These are phyloP conservation scores for Blastobotrys persicus DNA, from an alignment of 1,139 yeast genomes.

Conservation along the genomic window DNA sequence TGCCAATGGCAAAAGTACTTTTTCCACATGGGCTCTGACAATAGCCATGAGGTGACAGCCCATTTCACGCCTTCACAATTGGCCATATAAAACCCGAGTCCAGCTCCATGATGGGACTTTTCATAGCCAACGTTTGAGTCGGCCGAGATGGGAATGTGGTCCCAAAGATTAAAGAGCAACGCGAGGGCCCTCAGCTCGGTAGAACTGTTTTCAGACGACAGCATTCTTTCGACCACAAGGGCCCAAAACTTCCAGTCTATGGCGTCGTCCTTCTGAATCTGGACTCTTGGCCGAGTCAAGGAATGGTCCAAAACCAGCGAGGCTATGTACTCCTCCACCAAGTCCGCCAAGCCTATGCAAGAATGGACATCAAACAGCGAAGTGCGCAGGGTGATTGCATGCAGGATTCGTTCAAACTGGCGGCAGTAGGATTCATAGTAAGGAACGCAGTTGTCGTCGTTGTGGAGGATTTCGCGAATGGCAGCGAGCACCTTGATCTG, in stretches of 20 bases:
- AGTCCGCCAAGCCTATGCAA: constrained; percentile 50
- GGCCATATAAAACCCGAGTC: constrained; percentile 35
- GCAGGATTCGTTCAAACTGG: constrained; percentile 39
- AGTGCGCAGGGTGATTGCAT: constrained; percentile 38
- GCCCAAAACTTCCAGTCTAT: constrained; percentile 81
- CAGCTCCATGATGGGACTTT: constrained; percentile 36
- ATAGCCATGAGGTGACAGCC: constrained; percentile 54
- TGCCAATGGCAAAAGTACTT: constrained; percentile 74
- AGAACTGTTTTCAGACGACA: constrained; percentile 61
- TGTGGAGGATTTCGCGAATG: constrained; percentile 39
- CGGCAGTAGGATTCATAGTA: constrained; percentile 34
- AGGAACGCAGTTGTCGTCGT: constrained; percentile 33
- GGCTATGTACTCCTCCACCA: constrained; percentile 42
- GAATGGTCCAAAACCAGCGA: constrained; percentile 31
- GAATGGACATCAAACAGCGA: constrained; percentile 42
- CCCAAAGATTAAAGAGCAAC: constrained; percentile 73
- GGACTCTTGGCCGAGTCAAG: constrained; percentile 27
- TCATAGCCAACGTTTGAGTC: not conserved
- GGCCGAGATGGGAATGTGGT: constrained; percentile 51
- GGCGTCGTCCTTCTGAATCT: constrained; percentile 28
- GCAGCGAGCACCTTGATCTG: constrained; percentile 35
- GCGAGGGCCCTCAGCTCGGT: constrained; percentile 62
- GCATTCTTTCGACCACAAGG: constrained; percentile 55
- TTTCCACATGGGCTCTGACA: constrained; percentile 50
- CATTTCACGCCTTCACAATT: constrained; percentile 39